Conservation (phyloP, 495 filamentous ascomycete genomes). For the Penicillium paradoxum region DNA sequence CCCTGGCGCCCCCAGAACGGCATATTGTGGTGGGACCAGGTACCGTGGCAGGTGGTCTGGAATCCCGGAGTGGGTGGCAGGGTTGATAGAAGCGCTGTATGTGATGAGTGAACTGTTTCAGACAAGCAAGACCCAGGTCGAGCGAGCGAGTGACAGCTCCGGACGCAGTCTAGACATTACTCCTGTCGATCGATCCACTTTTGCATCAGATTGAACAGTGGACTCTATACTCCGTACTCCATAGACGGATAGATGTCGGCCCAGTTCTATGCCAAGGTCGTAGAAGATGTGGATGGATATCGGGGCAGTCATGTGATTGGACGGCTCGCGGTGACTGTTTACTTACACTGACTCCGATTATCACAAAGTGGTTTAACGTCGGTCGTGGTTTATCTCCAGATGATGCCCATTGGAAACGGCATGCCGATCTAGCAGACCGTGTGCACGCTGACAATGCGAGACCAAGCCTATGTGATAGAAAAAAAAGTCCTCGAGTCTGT, state of each 20-base stretch:
- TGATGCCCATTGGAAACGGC: not conserved
- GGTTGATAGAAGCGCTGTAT: not conserved
- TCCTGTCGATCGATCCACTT: slow-evolving; percentile 7
- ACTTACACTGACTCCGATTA: too few species aligned
- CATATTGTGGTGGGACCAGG: not conserved
- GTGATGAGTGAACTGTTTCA: not conserved
- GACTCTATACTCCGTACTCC: too few species aligned
- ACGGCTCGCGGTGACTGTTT: too few species aligned
- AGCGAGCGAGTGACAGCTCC: slow-evolving; percentile 1
- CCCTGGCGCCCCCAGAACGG: not conserved
- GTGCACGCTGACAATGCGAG: not conserved
- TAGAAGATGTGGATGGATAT: too few species aligned
- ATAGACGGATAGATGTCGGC: not conserved
- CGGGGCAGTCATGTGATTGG: too few species aligned
- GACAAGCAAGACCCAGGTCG: not conserved
- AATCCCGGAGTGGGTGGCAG: not conserved
- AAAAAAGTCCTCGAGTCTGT: not conserved
- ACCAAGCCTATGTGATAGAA: not conserved
- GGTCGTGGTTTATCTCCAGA: not conserved
- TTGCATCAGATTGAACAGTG: not conserved
- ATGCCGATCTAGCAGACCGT: not conserved
- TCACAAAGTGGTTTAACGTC: not conserved
- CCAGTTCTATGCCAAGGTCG: not conserved
- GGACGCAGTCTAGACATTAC: not conserved
- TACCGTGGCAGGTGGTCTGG: not conserved